Base-by-base conservation (phyloP, 2,329 filamentous ascomycete species). In the Ophiostoma montium region DNA sequence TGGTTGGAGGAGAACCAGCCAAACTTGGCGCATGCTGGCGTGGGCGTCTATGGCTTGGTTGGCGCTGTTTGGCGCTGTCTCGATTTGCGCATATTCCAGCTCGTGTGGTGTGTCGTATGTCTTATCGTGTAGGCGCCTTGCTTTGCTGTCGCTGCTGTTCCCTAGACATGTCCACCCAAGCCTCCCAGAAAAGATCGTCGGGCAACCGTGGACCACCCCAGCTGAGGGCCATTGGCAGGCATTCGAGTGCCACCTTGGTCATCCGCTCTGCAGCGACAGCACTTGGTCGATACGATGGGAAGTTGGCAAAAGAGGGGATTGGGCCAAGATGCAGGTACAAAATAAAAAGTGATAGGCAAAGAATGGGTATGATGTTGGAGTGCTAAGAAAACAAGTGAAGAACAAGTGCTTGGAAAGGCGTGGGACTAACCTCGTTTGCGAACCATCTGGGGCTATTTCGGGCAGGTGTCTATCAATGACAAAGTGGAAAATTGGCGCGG, bases 401-500 rank as follows among this genome's bases (percentile, higher is more conserved):
- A 35, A 8, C 19, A 32, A 46, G 47, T 42, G 48, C 47, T 38
- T 21, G 39, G 33, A 18, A 47, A 33, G 43, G 42, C 53, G 51
- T 50, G 56, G 51, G 56, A 73, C 71, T 61, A 65, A 75, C 72
- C 72, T 64, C 72, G 68, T 71, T 70, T 74, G 58, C 71, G 70
- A 59, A 63, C 71, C 71, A 75, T 75, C 55, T 65, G 71, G 41
- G 45, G 33, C 44, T 46, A 31, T 8, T 46, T 15, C 23, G 15
- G 31, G 31, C 31, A 3, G 9, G 11, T 13, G 42, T 15, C 12
- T 32, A 44, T 44, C 30, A 44, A 33, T 11, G 16, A 12, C 3
- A 11, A 33, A 21, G 42, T 32, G 32, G 31, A 19, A 41, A 27
- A 41, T 45, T 6, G 42, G 42, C 31, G 30, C 21, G 30, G 16